Percentiles rank a stretch among this genome's conserved stretches.
Conservation (phyloP, 768 basidiomycete genomes). For the Rubroboletus satanas region DNA sequence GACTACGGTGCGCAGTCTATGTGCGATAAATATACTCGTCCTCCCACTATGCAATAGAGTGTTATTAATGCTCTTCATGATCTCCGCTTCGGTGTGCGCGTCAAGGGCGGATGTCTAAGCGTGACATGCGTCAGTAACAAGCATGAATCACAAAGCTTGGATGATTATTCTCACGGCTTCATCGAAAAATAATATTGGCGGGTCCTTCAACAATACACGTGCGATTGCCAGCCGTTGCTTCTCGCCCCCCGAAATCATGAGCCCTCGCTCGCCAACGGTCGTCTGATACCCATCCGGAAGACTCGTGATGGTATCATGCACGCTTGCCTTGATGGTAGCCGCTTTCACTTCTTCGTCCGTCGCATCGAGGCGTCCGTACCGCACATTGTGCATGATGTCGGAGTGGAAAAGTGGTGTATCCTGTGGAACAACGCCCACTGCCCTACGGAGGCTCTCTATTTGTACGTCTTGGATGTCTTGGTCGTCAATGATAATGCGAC, state of each 20-base stretch:
- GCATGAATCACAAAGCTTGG: background rate
- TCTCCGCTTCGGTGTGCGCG: constrained; percentile 88
- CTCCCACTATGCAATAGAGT: constrained; percentile 71
- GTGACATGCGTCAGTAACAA: background rate
- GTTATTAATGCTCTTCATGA: constrained; percentile 91
- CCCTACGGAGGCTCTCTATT: constrained; percentile 63
- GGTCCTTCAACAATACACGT: constrained; percentile 87
- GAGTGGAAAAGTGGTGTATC: constrained; percentile 98
- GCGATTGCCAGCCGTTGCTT: constrained; percentile 97
- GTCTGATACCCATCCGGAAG: constrained; percentile 87
- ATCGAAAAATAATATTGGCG: constrained; percentile 95
- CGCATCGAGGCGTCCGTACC: constrained; percentile 87
- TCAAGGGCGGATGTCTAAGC: constrained; percentile 90
- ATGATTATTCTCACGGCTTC: constrained; percentile 72
- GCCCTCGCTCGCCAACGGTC: constrained; percentile 90
- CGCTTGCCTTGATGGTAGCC: constrained; percentile 82
- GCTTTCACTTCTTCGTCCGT: constrained; percentile 85
- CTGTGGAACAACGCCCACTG: constrained; percentile 94
- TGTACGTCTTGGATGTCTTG: constrained; percentile 79
- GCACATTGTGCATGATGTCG: constrained; percentile 91
- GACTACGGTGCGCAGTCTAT: constrained; percentile 83
- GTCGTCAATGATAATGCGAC: constrained; percentile 81
- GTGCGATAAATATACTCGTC: constrained; percentile 97
- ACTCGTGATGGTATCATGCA: constrained; percentile 72
- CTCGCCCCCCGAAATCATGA: constrained; percentile 99